Evolutionary conservation across 2,329 filamentous ascomycete species (phyloP).

Genomic region (Cordyceps tenuipes): DNA sequence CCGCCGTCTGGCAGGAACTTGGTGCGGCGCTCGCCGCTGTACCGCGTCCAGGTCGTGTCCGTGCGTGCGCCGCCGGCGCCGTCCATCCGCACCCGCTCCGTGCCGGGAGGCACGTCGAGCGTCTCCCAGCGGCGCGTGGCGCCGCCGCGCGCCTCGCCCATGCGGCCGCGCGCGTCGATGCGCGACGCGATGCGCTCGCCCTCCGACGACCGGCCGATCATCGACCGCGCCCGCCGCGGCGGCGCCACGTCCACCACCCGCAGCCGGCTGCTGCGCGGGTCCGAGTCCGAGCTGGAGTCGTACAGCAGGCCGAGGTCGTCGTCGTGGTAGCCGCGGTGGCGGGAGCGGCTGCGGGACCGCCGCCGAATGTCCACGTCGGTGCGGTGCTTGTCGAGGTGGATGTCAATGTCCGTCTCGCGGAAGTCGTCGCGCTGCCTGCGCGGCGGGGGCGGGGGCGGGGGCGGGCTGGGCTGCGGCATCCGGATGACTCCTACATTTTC

Average conservation of each 20-base stretch:
- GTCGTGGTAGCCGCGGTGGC: constrained; percentile 25
- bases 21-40: constrained; percentile 67
- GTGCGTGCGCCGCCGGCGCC: constrained; percentile 66
- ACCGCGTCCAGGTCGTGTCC: constrained; percentile 71
- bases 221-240: constrained; percentile 45
- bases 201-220: constrained; percentile 42
- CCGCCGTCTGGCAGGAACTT: constrained; percentile 66
- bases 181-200: constrained; percentile 50
- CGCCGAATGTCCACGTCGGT: constrained; percentile 50
- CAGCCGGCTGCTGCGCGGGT: constrained; percentile 26
- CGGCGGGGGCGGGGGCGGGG: constrained; percentile 36
- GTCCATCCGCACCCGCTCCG: constrained; percentile 74
- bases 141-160: constrained; percentile 67
- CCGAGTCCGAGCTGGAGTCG: constrained; percentile 41
- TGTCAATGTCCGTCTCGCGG: constrained; percentile 53
- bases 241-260: constrained; percentile 35
- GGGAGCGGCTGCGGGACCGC: constrained; percentile 29
- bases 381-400: constrained; percentile 43
- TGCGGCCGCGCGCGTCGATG: constrained; percentile 52
- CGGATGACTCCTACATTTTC: constrained; percentile 37
- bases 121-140: constrained; percentile 72
- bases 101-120: constrained; percentile 76
- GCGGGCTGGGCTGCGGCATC: constrained; percentile 35
- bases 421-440: constrained; percentile 37
- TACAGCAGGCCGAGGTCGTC: constrained; percentile 37